Conservation (phyloP, 257 asterid species). For the Leptodermis oblonga region DNA sequence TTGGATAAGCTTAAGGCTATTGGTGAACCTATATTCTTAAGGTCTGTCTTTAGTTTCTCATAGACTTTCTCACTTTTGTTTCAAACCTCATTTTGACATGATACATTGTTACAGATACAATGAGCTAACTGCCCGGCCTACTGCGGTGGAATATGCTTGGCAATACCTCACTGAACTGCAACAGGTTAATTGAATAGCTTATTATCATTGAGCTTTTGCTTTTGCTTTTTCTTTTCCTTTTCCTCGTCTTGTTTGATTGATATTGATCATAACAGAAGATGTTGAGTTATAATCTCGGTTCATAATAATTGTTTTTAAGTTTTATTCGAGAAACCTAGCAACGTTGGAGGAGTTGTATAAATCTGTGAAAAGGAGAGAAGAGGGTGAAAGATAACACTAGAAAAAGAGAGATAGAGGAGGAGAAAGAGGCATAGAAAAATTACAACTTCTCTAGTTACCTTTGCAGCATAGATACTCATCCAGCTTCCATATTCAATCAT, state of each 20-base stretch:
- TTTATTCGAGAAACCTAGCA: not conserved
- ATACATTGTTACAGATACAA: conserved; percentile 45
- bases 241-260: not conserved
- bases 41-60: conserved; percentile 41
- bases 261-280: too few species aligned
- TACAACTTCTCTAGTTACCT: not conserved
- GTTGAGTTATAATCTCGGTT: too few species aligned
- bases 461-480: not conserved
- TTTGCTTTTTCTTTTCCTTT: not conserved
- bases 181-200: conserved; percentile 45
- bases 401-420: not conserved
- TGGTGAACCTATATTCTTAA: conserved; percentile 90
- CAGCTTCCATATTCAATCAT: not conserved
- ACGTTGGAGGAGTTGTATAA: not conserved
- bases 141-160: conserved; percentile 70
- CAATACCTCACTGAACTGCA: conserved; percentile 58
- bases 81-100: conserved; percentile 15
- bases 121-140: conserved; percentile 90
- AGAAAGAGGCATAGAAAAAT: not conserved
- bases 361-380: not conserved
- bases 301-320: too few species aligned
- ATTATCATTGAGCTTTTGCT: not conserved
- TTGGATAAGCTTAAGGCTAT: conserved; percentile 75
- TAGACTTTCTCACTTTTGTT: not conserved
- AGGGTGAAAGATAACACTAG: too few species aligned